Base-by-base conservation (phyloP, 1,284 basidiomycete genomes). In the Neonothopanus nambi region DNA sequence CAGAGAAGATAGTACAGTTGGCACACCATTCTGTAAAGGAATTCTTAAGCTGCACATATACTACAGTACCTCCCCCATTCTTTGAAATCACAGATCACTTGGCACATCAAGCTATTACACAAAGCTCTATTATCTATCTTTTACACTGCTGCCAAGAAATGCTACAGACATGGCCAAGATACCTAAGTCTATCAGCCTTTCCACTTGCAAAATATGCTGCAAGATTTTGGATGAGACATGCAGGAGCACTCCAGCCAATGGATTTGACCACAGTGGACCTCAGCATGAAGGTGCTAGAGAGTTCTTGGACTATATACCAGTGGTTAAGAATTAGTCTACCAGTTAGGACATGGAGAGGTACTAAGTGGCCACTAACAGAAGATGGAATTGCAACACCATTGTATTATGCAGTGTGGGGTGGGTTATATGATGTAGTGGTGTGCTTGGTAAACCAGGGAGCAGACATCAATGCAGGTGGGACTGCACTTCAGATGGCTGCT, bases 401-500 rank as follows among this genome's bases (percentile, higher is more conserved):
- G 17, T 36, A 48, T 23, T 48, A 48, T 20, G 38, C 38, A 8
- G n/a, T 6, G 8, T 40, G n/a, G n/a, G 6, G 8, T 8, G 38
- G 38, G n/a, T 20, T 40, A 20, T 8, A 7, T 17, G 21, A 17
- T 8, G n/a, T n/a, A n/a, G n/a, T n/a, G n/a, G n/a, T n/a, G n/a
- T n/a, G n/a, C n/a, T n/a, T n/a, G n/a, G n/a, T n/a, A 17, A 8
- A 20, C 21, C 6, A 7, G 6, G n/a, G 6, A 40, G 7, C 38
- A 17, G 8, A 20, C 38, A 8, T 15, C n/a, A 8, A 7, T 40
- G 8, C 8, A 40, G n/a, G 21, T 17, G n/a, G 45, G 21, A 39
- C 7, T 39, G 35, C 47, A 24, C 40, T 57, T 17, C 30, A 35
- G 37, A 47, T 24, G 17, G 55, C 45, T 26, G 26, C 23, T 30